A percentile compares a stretch with the other conserved stretches of the same genome.
phyloP scores from a whole-genome alignment of 306 rosid species.

The Rubus parviflorus region DNA sequence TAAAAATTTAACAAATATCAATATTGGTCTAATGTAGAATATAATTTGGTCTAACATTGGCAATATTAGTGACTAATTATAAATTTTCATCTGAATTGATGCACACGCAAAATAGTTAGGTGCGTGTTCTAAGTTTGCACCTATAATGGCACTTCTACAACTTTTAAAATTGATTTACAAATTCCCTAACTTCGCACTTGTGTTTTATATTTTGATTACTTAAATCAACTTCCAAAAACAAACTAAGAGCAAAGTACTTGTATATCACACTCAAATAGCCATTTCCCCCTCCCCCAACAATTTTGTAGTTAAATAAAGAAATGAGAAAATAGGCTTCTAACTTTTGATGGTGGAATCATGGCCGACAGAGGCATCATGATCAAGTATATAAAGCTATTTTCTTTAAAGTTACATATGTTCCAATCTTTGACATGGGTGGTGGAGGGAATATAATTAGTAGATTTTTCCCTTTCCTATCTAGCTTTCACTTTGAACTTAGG shows the following conservation, averaged over 20 bases:
- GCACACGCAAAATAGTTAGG: background rate
- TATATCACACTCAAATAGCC: background rate
- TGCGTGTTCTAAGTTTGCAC: background rate
- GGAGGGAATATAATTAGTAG: slow-evolving; percentile 47
- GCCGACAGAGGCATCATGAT: slow-evolving; percentile 75
- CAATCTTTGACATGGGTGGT: slow-evolving; percentile 69
- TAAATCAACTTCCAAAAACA: background rate
- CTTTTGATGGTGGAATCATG: slow-evolving; percentile 63
- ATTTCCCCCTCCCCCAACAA: background rate
- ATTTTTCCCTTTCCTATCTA: background rate
- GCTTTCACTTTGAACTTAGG: slow-evolving; percentile 45
- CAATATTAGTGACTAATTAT: background rate
- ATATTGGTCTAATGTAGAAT: background rate
- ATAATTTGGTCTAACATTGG: background rate
- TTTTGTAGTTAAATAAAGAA: slow-evolving; percentile 13
- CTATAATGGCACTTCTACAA: background rate
- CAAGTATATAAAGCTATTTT: slow-evolving; percentile 50
- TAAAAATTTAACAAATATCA: too few species aligned
- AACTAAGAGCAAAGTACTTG: background rate
- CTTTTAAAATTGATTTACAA: background rate
- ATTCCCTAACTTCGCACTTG: background rate
- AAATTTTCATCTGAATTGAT: background rate
- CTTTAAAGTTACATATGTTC: slow-evolving; percentile 78
- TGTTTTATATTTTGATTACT: background rate
- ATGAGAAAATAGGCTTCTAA: slow-evolving; percentile 10